These are phyloP conservation scores for Fistulina hepatica DNA, from an alignment of 1,284 basidiomycete species.

Conservation along the genomic window DNA sequence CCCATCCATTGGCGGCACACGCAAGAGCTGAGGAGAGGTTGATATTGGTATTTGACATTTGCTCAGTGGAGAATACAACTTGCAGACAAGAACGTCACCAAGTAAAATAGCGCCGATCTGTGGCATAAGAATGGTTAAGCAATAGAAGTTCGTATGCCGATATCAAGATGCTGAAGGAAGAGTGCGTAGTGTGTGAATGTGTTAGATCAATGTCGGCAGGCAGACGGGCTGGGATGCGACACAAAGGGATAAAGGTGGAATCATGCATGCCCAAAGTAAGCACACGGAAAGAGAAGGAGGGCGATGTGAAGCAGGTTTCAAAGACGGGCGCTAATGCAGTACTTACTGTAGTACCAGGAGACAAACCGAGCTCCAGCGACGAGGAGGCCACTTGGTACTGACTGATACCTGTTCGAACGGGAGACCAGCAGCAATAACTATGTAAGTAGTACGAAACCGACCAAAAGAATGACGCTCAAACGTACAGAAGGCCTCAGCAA, in stretches of 20 bases:
- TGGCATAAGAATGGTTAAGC: neutral
- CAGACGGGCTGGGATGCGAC: too few relatives aligned
- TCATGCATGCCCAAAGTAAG: too few relatives aligned
- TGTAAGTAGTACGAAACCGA: neutral
- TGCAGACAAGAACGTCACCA: constrained; percentile 16
- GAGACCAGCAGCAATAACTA: neutral
- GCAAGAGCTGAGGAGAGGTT: constrained; percentile 11
- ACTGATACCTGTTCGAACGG: constrained; percentile 3
- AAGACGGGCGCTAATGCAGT: constrained; percentile 13
- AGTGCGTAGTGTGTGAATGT: too few relatives aligned
- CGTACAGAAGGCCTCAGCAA: constrained; percentile 18
- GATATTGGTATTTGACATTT: neutral
- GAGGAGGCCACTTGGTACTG: constrained; percentile 20
- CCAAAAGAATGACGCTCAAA: neutral
- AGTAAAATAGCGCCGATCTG: constrained; percentile 12
- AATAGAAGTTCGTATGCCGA: too few relatives aligned
- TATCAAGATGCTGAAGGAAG: too few relatives aligned
- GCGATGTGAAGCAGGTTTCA: neutral
- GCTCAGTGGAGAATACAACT: constrained; percentile 1
- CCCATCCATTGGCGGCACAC: constrained; percentile 17
- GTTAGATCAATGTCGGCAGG: too few relatives aligned
- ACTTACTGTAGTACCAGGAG: constrained; percentile 16
- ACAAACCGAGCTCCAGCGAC: constrained; percentile 14
- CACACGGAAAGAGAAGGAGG: too few relatives aligned
- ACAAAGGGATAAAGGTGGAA: too few relatives aligned